Conservation (phyloP, 345 rosid species). For the Aquilaria yunnanensis region DNA sequence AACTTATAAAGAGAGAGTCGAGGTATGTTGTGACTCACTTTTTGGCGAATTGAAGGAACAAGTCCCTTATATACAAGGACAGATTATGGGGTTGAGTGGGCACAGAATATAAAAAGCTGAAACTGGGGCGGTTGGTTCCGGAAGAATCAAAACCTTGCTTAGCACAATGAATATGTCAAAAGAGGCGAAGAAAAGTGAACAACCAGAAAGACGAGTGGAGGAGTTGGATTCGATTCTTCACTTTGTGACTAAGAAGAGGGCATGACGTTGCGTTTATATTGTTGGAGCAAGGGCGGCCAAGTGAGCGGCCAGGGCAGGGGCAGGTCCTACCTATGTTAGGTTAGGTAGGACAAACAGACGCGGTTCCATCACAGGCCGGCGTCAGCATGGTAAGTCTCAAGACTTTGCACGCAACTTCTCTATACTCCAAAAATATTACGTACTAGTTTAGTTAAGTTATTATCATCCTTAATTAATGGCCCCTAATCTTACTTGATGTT, state of each 20-base stretch:
- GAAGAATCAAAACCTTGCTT: neutral
- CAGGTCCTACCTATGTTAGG: no score
- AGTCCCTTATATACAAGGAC: slow-evolving; percentile 4
- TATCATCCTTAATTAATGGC: no score
- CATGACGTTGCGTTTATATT: neutral
- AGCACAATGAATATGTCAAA: slow-evolving; percentile 1
- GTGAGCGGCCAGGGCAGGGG: no score
- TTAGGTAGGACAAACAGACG: no score
- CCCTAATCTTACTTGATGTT: no score
- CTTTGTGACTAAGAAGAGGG: neutral
- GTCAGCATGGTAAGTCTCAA: neutral
- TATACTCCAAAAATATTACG: neutral
- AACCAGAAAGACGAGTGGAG: neutral
- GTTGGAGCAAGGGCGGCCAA: neutral
- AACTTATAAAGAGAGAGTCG: neutral
- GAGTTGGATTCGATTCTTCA: slow-evolving; percentile 21
- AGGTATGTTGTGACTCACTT: neutral
- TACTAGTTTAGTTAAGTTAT: no score
- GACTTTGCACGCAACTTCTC: neutral
- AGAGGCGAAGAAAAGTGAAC: neutral
- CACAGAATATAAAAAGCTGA: neutral
- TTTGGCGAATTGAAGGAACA: neutral
- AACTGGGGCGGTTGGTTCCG: slow-evolving; percentile 1
- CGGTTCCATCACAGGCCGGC: no score
- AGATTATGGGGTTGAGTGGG: neutral